These are phyloP conservation scores for Yamadazyma dendronema DNA, from an alignment of 1,139 yeast species.

Conservation along the genomic window DNA sequence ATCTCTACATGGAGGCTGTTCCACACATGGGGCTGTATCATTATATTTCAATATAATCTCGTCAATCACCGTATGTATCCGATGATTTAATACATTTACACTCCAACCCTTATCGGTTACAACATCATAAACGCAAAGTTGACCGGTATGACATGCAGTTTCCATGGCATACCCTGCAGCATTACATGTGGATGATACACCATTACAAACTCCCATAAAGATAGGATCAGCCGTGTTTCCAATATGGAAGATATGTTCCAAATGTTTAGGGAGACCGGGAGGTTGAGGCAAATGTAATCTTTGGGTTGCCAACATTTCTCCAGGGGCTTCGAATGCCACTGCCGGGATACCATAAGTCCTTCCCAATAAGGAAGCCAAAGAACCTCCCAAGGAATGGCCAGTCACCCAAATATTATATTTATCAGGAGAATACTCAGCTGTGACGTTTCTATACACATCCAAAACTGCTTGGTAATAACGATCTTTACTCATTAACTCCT, in stretches of 20 bases:
- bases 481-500: constrained; percentile 70
- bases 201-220: constrained; percentile 95
- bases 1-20: constrained; percentile 80
- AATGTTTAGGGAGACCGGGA: constrained; percentile 79
- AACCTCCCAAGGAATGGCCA: constrained; percentile 96
- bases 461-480: constrained; percentile 79
- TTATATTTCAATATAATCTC: constrained; percentile 72
- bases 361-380: constrained; percentile 77
- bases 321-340: constrained; percentile 92
- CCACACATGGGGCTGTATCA: constrained; percentile 69
- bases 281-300: constrained; percentile 90
- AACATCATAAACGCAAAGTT: constrained; percentile 84
- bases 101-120: constrained; percentile 91
- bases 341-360: constrained; percentile 89
- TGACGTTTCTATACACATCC: constrained; percentile 75
- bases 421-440: constrained; percentile 60
- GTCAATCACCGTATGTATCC: constrained; percentile 90
- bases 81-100: constrained; percentile 81
- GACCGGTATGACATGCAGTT: constrained; percentile 91
- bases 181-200: constrained; percentile 87
- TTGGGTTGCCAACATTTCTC: constrained; percentile 78
- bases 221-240: constrained; percentile 98
- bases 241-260: constrained; percentile 89
- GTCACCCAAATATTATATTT: constrained; percentile 78
- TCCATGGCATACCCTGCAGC: constrained; percentile 98